Evolutionary conservation across 768 basidiomycete species (phyloP).

Genomic region (Chiua virens): DNA sequence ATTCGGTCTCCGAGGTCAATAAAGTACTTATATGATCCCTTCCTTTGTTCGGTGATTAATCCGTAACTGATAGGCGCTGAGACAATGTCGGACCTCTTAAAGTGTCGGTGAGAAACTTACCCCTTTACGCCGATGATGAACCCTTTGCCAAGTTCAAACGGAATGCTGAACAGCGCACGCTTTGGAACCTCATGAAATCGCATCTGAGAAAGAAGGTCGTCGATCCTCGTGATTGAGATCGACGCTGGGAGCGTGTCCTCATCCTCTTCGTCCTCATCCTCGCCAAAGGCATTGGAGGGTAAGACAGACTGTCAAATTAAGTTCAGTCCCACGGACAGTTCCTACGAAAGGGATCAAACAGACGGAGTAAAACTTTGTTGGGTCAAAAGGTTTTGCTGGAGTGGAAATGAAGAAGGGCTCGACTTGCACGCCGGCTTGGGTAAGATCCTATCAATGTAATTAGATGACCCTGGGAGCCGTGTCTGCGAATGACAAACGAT

Average conservation of each 20-base stretch:
- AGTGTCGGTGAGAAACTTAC: conserved; percentile 37
- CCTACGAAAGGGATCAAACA: conserved; percentile 19
- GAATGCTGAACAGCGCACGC: conserved; percentile 77
- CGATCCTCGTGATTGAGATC: conserved; percentile 73
- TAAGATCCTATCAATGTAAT: conserved; percentile 60
- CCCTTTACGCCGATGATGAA: conserved; percentile 83
- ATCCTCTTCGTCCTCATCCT: conserved; percentile 46
- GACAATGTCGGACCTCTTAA: neutral
- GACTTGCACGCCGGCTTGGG: conserved; percentile 73
- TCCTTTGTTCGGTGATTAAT: conserved; percentile 84
- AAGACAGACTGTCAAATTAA: conserved; percentile 53
- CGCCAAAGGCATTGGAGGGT: conserved; percentile 47
- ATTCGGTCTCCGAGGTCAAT: conserved; percentile 72
- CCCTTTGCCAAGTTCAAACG: conserved; percentile 73
- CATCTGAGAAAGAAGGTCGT: conserved; percentile 79
- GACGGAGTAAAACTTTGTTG: conserved; percentile 78
- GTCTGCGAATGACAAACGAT: conserved; percentile 43
- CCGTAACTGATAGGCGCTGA: conserved; percentile 62
- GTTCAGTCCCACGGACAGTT: conserved; percentile 7
- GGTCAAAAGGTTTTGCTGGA: conserved; percentile 63
- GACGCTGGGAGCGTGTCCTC: conserved; percentile 60
- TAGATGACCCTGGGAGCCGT: neutral
- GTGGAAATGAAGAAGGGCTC: conserved; percentile 90
- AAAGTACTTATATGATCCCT: conserved; percentile 80
- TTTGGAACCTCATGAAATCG: conserved; percentile 81